Evolutionary conservation across 2,329 filamentous ascomycete genomes (phyloP), one percentile per base, ranked within the genome.

Genomic region (Emergomyces pasteurianus): DNA sequence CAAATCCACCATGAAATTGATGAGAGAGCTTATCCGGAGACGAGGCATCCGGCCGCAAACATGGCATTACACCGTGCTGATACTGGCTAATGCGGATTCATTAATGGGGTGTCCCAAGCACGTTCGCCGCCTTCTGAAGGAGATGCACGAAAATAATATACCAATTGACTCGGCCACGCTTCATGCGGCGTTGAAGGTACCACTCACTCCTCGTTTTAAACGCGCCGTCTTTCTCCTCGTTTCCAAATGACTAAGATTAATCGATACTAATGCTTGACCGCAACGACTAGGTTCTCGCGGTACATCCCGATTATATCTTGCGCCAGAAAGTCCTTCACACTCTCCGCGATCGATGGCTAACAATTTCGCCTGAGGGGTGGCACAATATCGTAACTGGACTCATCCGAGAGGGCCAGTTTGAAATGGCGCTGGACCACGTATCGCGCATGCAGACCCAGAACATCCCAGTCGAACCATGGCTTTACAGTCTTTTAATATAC

Each of bases 291-390:
- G 86, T 83, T 5, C 79, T 96, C 28, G 84, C 89, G 0, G 83
- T 94, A 9, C 94, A 97, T 71, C 90, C 92, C 0, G 89, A 97
- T 73, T 92, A 95, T 67, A 66, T 90, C 6, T 76, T 94, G 28
- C 85, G 91, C 42, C 81, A 83, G 59, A 80, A 86, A 42, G 80
- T 96, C 3, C 76, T 96, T 46, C 77, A 83, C 60, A 85, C 86
- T 60, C 67, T 79, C 54, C 83, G 84, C 67, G 79, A 84, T 60
- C 80, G 84, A 64, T 95, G 90, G 88, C 81, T 88, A 58, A 76
- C 78, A 9, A 75, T 89, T 9, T 83, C 80, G 49, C 81, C 79
- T 12, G 78, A 81, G 7, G 87, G 85, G 9, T 83, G 82, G 70
- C 83, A 88, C 67, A 84, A 83, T 69, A 79, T 95, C 23, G 81